Conservation (phyloP, 164 flowering plant genomes). For the Kalanchoe fedtschenkoi region DNA sequence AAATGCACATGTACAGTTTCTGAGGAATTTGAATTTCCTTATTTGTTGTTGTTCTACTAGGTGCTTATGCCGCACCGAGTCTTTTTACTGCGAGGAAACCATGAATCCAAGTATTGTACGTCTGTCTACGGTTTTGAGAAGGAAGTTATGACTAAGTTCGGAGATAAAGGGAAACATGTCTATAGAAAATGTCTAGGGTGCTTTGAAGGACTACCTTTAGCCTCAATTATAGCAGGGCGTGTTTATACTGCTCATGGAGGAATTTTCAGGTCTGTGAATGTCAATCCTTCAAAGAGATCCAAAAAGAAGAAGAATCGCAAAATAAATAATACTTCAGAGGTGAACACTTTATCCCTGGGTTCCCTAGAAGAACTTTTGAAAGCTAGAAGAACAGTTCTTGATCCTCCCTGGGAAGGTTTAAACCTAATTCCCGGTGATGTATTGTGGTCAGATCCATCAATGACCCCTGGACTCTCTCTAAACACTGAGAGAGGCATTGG, state of each 20-base stretch:
- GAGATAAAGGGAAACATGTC: conserved; percentile 73
- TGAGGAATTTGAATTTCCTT: neutral
- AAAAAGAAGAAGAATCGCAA: conserved; percentile 69
- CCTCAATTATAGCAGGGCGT: conserved; percentile 67
- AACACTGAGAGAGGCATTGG: conserved; percentile 95
- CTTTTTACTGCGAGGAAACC: conserved; percentile 88
- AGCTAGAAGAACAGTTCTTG: conserved; percentile 88
- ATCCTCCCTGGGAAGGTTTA: conserved; percentile 93
- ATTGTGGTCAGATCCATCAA: conserved; percentile 96
- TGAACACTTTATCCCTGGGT: conserved; percentile 47
- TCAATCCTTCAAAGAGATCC: conserved; percentile 41
- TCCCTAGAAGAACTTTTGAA: conserved; percentile 72
- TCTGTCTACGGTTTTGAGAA: conserved; percentile 96
- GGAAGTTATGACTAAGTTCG: conserved; percentile 82
- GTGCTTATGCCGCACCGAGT: conserved; percentile 74
- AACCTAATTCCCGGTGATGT: conserved; percentile 98
- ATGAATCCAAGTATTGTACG: conserved; percentile 93
- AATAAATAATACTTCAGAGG: conserved; percentile 23
- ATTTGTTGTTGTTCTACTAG: conserved; percentile 19
- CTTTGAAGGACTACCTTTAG: conserved; percentile 93
- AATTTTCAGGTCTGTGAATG: conserved; percentile 58
- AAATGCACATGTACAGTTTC: no score
- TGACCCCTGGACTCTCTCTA: conserved; percentile 77
- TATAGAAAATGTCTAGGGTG: conserved; percentile 89
- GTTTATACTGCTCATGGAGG: conserved; percentile 98